Evolutionary conservation across 2,329 filamentous ascomycete species (phyloP).

Genomic region (Diplodia corticola): DNA sequence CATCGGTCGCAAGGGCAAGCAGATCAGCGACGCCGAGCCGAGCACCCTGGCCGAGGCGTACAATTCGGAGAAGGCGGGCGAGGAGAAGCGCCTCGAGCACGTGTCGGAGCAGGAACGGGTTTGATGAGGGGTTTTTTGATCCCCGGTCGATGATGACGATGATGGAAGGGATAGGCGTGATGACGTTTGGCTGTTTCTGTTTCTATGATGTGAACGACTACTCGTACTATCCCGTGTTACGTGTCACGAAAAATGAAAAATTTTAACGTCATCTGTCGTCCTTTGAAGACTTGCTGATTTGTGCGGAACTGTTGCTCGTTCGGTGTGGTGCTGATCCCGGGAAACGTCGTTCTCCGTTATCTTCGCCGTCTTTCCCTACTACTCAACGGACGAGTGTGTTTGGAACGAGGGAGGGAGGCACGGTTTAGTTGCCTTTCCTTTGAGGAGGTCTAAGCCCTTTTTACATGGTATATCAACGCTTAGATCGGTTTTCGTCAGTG

Average conservation of each 20-base stretch:
- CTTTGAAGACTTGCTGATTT: too few species aligned
- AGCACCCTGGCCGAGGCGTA: conserved; percentile 18
- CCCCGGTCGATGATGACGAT: neutral
- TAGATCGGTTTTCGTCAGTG: too few species aligned
- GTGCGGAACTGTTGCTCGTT: too few species aligned
- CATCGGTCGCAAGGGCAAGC: conserved; percentile 57
- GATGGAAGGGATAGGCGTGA: neutral
- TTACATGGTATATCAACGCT: too few species aligned
- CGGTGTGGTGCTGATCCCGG: too few species aligned
- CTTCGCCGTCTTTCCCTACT: too few species aligned
- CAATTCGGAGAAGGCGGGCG: neutral
- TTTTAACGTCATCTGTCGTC: neutral
- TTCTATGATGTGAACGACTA: neutral
- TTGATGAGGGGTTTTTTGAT: neutral
- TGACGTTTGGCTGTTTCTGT: neutral
- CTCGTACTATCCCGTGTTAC: neutral
- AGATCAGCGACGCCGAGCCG: conserved; percentile 9
- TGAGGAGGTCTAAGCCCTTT: too few species aligned
- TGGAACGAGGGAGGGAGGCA: too few species aligned
- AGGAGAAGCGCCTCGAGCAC: neutral
- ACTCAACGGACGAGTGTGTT: too few species aligned
- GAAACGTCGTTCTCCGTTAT: too few species aligned
- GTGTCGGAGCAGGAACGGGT: conserved; percentile 1
- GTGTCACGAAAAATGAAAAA: neutral
- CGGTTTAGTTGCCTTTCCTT: too few species aligned